A percentile compares a stretch with the other conserved stretches of the same genome.
Evolutionary conservation across 176 grass and related monocot genomes (phyloP).

Genomic region (Miscanthus lutarioriparius): DNA sequence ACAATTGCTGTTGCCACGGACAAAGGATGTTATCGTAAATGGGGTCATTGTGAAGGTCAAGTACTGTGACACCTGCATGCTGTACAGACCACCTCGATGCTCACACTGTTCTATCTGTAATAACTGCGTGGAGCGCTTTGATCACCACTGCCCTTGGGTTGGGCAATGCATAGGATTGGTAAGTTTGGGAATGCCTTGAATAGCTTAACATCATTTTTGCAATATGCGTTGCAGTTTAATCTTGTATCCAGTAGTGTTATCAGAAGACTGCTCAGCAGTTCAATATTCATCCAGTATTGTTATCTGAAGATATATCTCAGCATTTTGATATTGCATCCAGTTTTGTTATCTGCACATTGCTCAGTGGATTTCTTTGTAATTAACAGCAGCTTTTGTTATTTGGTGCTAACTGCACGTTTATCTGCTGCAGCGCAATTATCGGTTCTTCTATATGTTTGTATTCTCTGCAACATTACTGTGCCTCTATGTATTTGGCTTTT

Average conservation of each 20-base stretch:
- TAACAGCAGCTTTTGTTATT: constrained; percentile 1
- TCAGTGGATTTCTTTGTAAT: not conserved
- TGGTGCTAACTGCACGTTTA: constrained; percentile 13
- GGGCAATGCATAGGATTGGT: constrained; percentile 94
- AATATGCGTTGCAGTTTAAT: not conserved
- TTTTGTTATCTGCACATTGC: not conserved
- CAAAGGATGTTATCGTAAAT: constrained; percentile 82
- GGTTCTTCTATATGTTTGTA: constrained; percentile 98
- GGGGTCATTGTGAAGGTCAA: constrained; percentile 77
- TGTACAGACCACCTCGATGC: constrained; percentile 87
- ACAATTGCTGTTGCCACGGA: constrained; percentile 72
- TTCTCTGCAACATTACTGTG: constrained; percentile 88
- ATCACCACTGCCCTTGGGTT: constrained; percentile 97
- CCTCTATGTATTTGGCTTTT: constrained; percentile 86
- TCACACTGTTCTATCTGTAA: constrained; percentile 96
- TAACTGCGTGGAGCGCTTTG: constrained; percentile 95
- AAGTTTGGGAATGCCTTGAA: constrained; percentile 34
- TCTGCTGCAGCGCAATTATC: constrained; percentile 83
- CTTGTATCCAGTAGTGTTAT: not conserved
- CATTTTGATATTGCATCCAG: not conserved
- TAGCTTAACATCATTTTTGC: not conserved
- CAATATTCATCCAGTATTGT: not conserved
- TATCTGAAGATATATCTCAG: not conserved
- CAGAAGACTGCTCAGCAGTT: not conserved
- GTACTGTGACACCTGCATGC: constrained; percentile 96